These are phyloP conservation scores for Tolypocladium guangdongense DNA, from an alignment of 2,329 filamentous ascomycete species.

Conservation along the genomic window DNA sequence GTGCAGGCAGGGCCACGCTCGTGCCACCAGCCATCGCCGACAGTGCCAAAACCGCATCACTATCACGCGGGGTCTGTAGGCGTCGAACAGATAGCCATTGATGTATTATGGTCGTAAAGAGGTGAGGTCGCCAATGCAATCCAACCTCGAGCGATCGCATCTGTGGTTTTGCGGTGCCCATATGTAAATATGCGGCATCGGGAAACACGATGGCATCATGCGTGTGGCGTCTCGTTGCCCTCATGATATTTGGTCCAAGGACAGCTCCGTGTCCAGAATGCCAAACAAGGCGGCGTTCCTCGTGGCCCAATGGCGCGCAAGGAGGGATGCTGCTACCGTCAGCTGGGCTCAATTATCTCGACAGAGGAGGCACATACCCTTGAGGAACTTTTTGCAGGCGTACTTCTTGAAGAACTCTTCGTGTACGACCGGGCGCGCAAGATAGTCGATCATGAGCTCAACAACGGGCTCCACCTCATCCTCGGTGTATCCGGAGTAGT, in stretches of 20 bases:
- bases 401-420: conserved; percentile 99
- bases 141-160: conserved; percentile 18
- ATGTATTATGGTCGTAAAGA: conserved; percentile 24
- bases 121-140: conserved; percentile 15
- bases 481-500: conserved; percentile 90
- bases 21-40: not conserved
- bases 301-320: conserved; percentile 90
- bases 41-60: not conserved
- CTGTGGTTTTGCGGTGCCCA: conserved; percentile 5
- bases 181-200: conserved; percentile 5
- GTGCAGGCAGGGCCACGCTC: not conserved
- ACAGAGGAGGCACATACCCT: conserved; percentile 53
- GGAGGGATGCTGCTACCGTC: conserved; percentile 60
- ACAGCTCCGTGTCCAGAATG: conserved; percentile 37
- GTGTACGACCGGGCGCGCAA: conserved; percentile 79
- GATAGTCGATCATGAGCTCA: conserved; percentile 91
- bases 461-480: conserved; percentile 89
- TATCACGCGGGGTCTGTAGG: not conserved
- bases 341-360: conserved; percentile 8
- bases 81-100: conserved; percentile 10
- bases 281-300: conserved; percentile 53
- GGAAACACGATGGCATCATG: conserved; percentile 1
- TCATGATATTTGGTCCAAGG: conserved; percentile 36
- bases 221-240: conserved; percentile 5
- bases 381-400: conserved; percentile 97